Evolutionary conservation across 768 basidiomycete species (phyloP).

Genomic region (Podaxis sp.): DNA sequence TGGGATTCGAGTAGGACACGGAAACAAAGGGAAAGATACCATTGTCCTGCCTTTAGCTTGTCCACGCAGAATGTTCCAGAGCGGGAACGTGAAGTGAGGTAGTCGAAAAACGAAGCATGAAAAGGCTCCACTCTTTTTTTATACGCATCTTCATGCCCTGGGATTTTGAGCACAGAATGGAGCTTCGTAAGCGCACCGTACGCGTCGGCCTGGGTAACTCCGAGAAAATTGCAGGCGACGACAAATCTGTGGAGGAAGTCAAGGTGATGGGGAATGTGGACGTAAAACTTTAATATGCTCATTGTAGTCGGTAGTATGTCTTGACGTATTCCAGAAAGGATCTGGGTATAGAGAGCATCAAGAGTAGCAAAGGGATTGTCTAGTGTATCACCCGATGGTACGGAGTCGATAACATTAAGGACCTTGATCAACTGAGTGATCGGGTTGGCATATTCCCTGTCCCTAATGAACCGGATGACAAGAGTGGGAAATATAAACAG

Average conservation of each 20-base stretch:
- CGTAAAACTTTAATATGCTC: background rate
- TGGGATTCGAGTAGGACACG: background rate
- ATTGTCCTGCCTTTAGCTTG: background rate
- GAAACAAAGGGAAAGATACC: background rate
- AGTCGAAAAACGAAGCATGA: background rate
- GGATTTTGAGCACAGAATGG: background rate
- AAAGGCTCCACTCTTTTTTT: background rate
- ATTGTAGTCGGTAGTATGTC: background rate
- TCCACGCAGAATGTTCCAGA: background rate
- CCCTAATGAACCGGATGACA: conserved; percentile 21
- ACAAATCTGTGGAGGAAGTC: background rate
- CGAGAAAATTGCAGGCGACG: background rate
- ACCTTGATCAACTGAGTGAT: conserved; percentile 2
- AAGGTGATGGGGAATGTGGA: background rate
- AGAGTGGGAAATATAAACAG: conserved; percentile 26
- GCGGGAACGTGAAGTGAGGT: background rate
- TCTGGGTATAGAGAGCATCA: conserved; percentile 9
- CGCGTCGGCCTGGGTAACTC: background rate
- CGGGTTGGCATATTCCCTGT: background rate
- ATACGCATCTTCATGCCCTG: background rate
- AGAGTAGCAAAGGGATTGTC: conserved; percentile 6
- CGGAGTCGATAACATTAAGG: background rate
- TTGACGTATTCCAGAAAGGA: background rate
- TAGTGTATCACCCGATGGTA: background rate
- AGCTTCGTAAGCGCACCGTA: background rate